Evolutionary conservation across 495 filamentous ascomycete genomes (phyloP), one percentile per base, ranked within the genome.

Genomic region (Trichocladium uniseriatum): DNA sequence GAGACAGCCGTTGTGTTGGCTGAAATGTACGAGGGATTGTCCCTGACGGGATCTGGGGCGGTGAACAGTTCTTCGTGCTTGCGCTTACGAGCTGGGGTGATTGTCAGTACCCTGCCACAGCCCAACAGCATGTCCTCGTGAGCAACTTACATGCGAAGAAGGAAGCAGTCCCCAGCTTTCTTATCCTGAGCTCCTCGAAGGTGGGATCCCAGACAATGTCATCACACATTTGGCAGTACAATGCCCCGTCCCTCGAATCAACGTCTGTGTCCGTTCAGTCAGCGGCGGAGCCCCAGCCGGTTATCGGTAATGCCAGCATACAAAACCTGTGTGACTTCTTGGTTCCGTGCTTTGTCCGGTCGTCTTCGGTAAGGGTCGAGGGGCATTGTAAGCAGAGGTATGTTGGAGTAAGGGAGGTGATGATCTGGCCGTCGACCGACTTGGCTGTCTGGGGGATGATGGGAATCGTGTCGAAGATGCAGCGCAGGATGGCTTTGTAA

Each of bases 201-300:
- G 80, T 82, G 38, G 86, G 84, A 57, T 95, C 89, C 70, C 87
- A 94, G 37, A 95, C 80, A 52, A 92, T 83, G 61, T 95, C 89
- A 34, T 79, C 75, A 57, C 89, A 95, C 51, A 79, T 73, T 56
- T 91, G 85, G 67, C 89, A 95, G 59, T 82, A 94, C 3, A 95
- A 59, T 40, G 78, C 74, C 6, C 86, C 87, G 52, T 71, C 80
- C 47, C 83, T 73, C 3, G 88, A 91, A 55, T 95, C 89, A 51
- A 94, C 83, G 60, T 88, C 88, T 94, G 22, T 43, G 37, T 10
- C 39, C 4, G 60, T 28, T 46, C 41, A 35, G 55, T 62, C 35
- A 65, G 40, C 45, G 8, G 28, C 36, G 19, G 38, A 24, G 3
- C 21, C 39, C 40, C 31, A 39, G 31, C 21, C 16, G 11, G 15